Base-by-base conservation (phyloP, 345 rosid species). In the Acer negundo region DNA sequence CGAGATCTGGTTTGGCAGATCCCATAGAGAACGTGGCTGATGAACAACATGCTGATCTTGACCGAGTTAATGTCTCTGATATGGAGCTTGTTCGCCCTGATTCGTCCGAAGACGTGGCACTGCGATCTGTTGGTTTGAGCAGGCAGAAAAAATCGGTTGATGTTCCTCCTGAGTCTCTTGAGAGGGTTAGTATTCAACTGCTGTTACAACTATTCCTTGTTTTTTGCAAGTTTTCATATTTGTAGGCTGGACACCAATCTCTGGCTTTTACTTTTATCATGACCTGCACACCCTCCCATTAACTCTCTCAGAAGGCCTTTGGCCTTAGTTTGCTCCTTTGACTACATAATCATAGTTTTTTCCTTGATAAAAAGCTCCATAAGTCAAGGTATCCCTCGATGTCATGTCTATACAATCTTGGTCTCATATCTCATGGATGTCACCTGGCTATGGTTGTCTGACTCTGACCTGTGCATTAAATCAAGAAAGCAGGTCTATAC, bases 1-100 rank as follows among this genome's bases (percentile, higher is more conserved):
- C 62, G 70, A 86, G 94, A 82, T 92, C 99, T 80, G 89, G 91
- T 81, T 69, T 94, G 80, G 74, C 55, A 24, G 86, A 85, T 80
- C 84, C 94, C 62, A 61, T 51, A 26, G 84, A 81, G 70, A 79
- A 70, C 72, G 64, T 79, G 71, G 76, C 82, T 44, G 82, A 77
- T 67, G 81, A 72, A 42, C 88, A 80, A 62, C 72, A 80, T 77
- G 67, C 79, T 85, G 78, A 77, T 72, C 74, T 51, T 28, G 85
- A 87, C 66, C 74, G 22, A 17, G 72, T 61, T 6, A 70, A 49
- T 71, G 75, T 38, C 65, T 62, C 75, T 42, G 83, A 76, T 82
- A 55, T 64, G 79, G 89, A 75, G 31, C 28, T 78, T 55, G 67
- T 53, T 69, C 67, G 15, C 58, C 55, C 83, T 74, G 77, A 78